Conservation (phyloP, 441 rosid genomes). For the Pelargonium australe region DNA sequence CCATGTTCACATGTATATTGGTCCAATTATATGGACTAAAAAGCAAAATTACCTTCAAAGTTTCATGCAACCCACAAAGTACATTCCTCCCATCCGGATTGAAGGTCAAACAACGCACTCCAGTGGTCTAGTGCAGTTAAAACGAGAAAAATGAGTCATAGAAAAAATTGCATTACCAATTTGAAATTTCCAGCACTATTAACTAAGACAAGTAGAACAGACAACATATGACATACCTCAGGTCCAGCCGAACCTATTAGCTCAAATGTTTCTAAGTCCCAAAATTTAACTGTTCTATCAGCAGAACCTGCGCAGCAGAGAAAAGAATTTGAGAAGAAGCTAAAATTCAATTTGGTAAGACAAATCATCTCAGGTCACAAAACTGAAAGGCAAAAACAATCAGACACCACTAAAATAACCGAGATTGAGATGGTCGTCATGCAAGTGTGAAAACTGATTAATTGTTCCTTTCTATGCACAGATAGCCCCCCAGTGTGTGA, state of each 20-base stretch:
- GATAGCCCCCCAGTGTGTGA: not conserved
- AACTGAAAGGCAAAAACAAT: not conserved
- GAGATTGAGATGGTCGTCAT: not conserved
- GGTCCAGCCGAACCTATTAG: slow-evolving; percentile 89
- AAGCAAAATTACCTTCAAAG: slow-evolving; percentile 58
- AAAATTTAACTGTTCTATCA: slow-evolving; percentile 94
- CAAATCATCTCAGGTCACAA: not conserved
- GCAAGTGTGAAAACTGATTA: not conserved
- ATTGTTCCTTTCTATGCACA: slow-evolving; percentile 1
- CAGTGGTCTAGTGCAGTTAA: slow-evolving; percentile 48
- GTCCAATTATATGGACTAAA: slow-evolving; percentile 15
- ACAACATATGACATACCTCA: slow-evolving; percentile 48
- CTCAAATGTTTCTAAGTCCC: slow-evolving; percentile 99
- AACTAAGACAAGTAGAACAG: slow-evolving; percentile 5
- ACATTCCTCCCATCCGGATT: slow-evolving; percentile 94
- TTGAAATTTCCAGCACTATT: slow-evolving; percentile 5
- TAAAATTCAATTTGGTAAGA: not conserved
- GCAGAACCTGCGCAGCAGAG: slow-evolving; percentile 66
- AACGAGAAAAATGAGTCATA: slow-evolving; percentile 11
- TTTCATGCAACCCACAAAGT: slow-evolving; percentile 94
- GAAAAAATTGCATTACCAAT: slow-evolving; percentile 1
- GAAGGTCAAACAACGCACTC: slow-evolving; percentile 87
- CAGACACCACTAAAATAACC: not conserved
- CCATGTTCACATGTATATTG: slow-evolving; percentile 1
- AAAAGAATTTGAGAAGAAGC: slow-evolving; percentile 5